These are phyloP conservation scores for Aspergillus bridgeri DNA, from an alignment of 495 filamentous ascomycete genomes.

Conservation along the genomic window DNA sequence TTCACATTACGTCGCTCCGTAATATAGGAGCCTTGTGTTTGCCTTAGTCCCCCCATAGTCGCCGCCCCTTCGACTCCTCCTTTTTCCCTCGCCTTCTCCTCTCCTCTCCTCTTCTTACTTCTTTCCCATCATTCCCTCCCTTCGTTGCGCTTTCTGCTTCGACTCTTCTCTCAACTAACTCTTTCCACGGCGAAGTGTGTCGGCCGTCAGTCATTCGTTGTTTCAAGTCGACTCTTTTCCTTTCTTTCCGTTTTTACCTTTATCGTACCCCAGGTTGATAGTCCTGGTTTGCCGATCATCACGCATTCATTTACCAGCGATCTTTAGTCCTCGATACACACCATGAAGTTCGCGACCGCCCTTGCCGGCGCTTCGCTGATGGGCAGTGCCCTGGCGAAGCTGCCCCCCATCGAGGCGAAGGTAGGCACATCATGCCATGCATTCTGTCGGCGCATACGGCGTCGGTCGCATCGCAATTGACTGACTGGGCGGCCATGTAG, in stretches of 20 bases:
- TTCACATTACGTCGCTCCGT: background rate
- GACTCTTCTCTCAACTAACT: constrained; percentile 4
- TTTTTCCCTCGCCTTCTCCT: constrained; percentile 11
- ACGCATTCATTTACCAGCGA: constrained; percentile 4
- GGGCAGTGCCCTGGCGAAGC: constrained; percentile 52
- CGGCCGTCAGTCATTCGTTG: constrained; percentile 27
- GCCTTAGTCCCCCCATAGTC: background rate
- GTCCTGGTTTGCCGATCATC: constrained; percentile 2
- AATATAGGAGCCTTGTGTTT: background rate
- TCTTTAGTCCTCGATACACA: constrained; percentile 8
- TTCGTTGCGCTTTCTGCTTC: constrained; percentile 10
- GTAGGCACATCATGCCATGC: constrained; percentile 18
- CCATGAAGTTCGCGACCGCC: constrained; percentile 45
- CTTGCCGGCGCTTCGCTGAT: constrained; percentile 49
- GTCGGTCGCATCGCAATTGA: background rate
- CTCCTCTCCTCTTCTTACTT: constrained; percentile 15
- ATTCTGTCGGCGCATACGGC: background rate
- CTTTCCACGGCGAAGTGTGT: constrained; percentile 17
- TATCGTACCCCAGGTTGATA: background rate
- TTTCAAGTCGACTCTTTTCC: constrained; percentile 5
- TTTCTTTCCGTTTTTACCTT: background rate
- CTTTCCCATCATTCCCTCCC: constrained; percentile 19
- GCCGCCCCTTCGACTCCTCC: constrained; percentile 8
- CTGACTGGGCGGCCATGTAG: constrained; percentile 5
- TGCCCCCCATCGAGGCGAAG: constrained; percentile 68